Evolutionary conservation across 257 asterid species (phyloP).

Genomic region (Osmanthus fragrans): DNA sequence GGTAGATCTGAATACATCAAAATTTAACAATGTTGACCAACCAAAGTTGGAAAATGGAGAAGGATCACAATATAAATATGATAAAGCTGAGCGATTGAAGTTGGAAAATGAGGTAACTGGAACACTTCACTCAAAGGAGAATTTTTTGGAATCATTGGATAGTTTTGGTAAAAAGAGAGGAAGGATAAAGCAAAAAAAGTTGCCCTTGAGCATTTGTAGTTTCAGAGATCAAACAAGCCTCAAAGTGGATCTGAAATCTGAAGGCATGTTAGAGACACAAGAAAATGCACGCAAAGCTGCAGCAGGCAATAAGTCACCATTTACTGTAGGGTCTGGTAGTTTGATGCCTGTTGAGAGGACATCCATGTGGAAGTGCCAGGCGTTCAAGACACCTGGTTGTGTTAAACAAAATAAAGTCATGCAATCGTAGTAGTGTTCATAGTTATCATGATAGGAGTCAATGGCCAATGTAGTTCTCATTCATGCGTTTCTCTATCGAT

Average conservation of each 20-base stretch:
- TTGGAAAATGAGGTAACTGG: conserved; percentile 33
- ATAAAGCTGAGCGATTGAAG: conserved; percentile 25
- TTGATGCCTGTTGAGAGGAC: conserved; percentile 37
- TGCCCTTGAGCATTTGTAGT: conserved; percentile 54
- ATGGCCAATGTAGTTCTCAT: conserved; percentile 34
- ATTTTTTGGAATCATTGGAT: conserved; percentile 26
- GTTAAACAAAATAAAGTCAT: conserved; percentile 45
- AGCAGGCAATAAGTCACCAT: conserved; percentile 25
- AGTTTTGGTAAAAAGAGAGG: conserved; percentile 37
- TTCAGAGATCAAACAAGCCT: conserved; percentile 43
- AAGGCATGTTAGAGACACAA: conserved; percentile 18
- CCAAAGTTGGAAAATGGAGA: conserved; percentile 24
- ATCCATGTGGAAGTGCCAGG: conserved; percentile 47
- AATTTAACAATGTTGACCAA: conserved; percentile 21
- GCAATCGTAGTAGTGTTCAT: conserved; percentile 48
- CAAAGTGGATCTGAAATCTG: conserved; percentile 37
- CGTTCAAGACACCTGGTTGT: conserved; percentile 44
- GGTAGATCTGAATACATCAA: conserved; percentile 28
- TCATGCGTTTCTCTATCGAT: conserved; percentile 25
- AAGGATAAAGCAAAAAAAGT: conserved; percentile 47
- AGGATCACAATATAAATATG: conserved; percentile 5
- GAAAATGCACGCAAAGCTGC: conserved; percentile 25
- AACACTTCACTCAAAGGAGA: conserved; percentile 21
- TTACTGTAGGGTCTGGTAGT: conserved; percentile 28
- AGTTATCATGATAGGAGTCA: conserved; percentile 31